phyloP scores from a whole-genome alignment of 1,284 basidiomycete genomes.

The Grifola frondosa region DNA sequence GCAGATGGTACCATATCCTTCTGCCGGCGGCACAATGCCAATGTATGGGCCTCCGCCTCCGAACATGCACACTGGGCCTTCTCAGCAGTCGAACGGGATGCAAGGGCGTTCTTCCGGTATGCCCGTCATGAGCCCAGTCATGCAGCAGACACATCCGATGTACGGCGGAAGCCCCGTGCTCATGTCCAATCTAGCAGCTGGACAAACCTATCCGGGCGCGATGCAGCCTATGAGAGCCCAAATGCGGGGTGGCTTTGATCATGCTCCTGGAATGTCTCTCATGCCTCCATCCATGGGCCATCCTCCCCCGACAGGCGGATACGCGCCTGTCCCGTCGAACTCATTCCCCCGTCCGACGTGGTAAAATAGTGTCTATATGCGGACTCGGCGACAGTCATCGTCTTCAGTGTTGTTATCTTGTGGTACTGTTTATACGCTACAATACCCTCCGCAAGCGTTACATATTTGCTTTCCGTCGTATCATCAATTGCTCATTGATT shows the following conservation, averaged over 20 bases:
- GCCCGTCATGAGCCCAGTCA: conserved; percentile 65
- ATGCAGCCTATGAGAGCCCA: conserved; percentile 26
- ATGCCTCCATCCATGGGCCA: conserved; percentile 21
- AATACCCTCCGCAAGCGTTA: conserved; percentile 19
- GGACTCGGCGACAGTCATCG: conserved; percentile 12
- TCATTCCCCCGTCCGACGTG: conserved; percentile 40
- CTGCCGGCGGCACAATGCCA: conserved; percentile 45
- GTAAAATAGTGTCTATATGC: conserved; percentile 32
- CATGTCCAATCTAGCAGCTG: conserved; percentile 47
- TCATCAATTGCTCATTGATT: conserved; percentile 17
- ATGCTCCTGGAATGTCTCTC: conserved; percentile 21
- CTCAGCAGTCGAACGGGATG: conserved; percentile 41
- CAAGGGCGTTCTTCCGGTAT: conserved; percentile 47
- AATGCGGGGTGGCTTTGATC: conserved; percentile 26
- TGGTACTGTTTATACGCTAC: conserved; percentile 23
- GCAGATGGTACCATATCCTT: conserved; percentile 62
- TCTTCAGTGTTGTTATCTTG: conserved; percentile 31
- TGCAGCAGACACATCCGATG: conserved; percentile 54
- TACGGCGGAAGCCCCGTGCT: conserved; percentile 68
- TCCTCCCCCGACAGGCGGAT: conserved; percentile 21
- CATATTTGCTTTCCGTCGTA: conserved; percentile 5
- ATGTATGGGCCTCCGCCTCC: conserved; percentile 48
- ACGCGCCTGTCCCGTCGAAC: conserved; percentile 24
- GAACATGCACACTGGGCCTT: conserved; percentile 41
- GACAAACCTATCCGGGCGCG: conserved; percentile 24